Evolutionary conservation across 345 rosid genomes (phyloP), one percentile per base, ranked within the genome.

Genomic region (Lenwebbia sp.): DNA sequence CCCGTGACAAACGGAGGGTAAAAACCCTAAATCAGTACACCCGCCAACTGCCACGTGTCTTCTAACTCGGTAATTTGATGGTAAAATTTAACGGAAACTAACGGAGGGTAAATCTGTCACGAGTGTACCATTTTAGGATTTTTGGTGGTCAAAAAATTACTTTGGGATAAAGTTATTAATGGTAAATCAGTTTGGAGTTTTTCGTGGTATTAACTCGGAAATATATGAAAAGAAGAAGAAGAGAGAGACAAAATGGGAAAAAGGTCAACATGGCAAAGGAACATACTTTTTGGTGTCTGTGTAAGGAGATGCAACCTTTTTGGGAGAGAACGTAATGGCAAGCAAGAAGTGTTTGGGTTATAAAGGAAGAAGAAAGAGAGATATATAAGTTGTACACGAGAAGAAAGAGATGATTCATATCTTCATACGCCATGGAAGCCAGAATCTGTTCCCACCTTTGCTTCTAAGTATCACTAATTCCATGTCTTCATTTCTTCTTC

Each of bases 381-480:
- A 65, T 41, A 65, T 15, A 41, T 3, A 1, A 30, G 76, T 17
- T 70, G 81, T 37, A 70, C 81, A 37, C 25, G 26, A 70, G 76
- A 88, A 89, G 90, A 47, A 88, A 87, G 90, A 82, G 85, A 81
- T 83, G 6, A 49, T 40, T 78, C 19, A 87, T 83, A 47, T 65
- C 22, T 78, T 37, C 55, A 5, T 13, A 25, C 19, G n/a, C 37
- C 14, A 83, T 65, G 58, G 30, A 84, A 85, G 44, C 84, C 83
- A 50, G 93, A 89, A 90, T 90, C 84, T 9, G 88, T 88, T 88
- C 90, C 87, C 54, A 50, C 76, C 91, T 87, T 91, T 82, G 92
- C 89, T 86, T 89, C 88, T 11, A 84, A 84, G 86, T 21, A 44
- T 56, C 82, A 85, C 50, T 13, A 17, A 33, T 21, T 26, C 22